Evolutionary conservation across 2,329 filamentous ascomycete genomes (phyloP), one percentile per base, ranked within the genome.

Genomic region (Colletotrichum eremochloae): DNA sequence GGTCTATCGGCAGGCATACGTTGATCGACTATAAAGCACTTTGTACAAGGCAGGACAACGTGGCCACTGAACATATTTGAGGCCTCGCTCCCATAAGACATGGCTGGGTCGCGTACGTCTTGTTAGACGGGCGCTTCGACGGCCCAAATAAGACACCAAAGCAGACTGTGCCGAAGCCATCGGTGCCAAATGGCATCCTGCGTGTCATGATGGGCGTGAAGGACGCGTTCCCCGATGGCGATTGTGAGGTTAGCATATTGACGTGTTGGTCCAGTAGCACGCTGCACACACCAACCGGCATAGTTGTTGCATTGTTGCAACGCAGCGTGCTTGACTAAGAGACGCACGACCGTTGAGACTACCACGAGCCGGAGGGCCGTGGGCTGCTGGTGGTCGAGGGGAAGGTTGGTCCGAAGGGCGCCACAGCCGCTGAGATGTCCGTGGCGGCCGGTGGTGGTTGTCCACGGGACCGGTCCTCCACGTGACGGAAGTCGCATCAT

Each of bases 401-500:
- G 7, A 55, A 68, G 38, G 53, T 36, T 64, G 38, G 66, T 63
- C 58, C 50, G 62, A 52, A 53, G 52, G 57, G 68, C 68, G 69
- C 69, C 66, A 63, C 60, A 72, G 55, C 60, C 66, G 69, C 53
- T 68, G 63, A 44, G 48, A 55, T 60, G 69, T 36, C 69, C 58
- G 60, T 69, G 66, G 69, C 65, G 53, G 69, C 53, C 65, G 66
- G 60, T 36, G 60, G 60, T 69, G 6, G 52, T 58, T 40, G 69
- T 55, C 66, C 66, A 50, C 55, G 53, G 66, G 60, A 55, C 55
- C 55, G 70, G 55, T 33, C 40, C 31, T 14, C 9, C 70, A 72
- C 66, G 66, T 72, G 70, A 72, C 60, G 40, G 24, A n/a, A 29
- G 40, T 61, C 70, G 70, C 48, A 61, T 61, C 58, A 70, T 72